Percentiles rank a stretch among this genome's conserved stretches.
Evolutionary conservation across 495 filamentous ascomycete genomes (phyloP).

Genomic region (Xylaria telfairii): DNA sequence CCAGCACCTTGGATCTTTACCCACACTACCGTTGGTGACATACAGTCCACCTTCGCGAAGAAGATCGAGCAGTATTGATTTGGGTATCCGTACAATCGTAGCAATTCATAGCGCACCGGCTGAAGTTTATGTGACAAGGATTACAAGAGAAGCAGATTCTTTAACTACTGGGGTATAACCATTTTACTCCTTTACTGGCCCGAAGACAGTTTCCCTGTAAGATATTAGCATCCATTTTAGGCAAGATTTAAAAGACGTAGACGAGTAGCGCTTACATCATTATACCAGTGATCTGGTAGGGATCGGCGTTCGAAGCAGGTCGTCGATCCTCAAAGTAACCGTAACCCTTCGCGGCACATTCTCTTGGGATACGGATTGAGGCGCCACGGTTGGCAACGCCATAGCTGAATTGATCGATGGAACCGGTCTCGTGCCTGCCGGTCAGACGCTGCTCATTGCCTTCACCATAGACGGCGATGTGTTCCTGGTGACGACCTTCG

Average conservation of each 20-base stretch:
- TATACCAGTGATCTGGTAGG: constrained; percentile 95
- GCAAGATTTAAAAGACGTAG: background rate
- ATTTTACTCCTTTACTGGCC: constrained; percentile 24
- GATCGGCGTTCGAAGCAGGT: constrained; percentile 93
- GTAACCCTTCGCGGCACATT: constrained; percentile 88
- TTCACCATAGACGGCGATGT: constrained; percentile 97
- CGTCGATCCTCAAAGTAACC: constrained; percentile 98
- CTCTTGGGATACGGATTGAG: constrained; percentile 90
- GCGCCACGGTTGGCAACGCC: constrained; percentile 97
- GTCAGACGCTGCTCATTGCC: constrained; percentile 92
- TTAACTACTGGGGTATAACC: constrained; percentile 25
- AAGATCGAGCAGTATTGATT: constrained; percentile 6
- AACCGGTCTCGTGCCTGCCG: constrained; percentile 92
- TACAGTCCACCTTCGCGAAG: background rate
- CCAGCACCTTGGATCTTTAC: background rate
- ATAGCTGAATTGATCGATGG: constrained; percentile 92
- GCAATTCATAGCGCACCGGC: constrained; percentile 25
- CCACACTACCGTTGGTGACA: background rate
- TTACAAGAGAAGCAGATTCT: constrained; percentile 20
- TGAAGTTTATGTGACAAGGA: constrained; percentile 24
- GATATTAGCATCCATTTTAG: background rate
- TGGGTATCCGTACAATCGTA: constrained; percentile 30
- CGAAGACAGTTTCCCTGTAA: constrained; percentile 25
- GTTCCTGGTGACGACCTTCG: constrained; percentile 85
- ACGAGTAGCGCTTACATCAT: constrained; percentile 59